These are phyloP conservation scores for Amaranthus hypochondriacus DNA, from an alignment of 148 eudicot genomes.

Conservation along the genomic window DNA sequence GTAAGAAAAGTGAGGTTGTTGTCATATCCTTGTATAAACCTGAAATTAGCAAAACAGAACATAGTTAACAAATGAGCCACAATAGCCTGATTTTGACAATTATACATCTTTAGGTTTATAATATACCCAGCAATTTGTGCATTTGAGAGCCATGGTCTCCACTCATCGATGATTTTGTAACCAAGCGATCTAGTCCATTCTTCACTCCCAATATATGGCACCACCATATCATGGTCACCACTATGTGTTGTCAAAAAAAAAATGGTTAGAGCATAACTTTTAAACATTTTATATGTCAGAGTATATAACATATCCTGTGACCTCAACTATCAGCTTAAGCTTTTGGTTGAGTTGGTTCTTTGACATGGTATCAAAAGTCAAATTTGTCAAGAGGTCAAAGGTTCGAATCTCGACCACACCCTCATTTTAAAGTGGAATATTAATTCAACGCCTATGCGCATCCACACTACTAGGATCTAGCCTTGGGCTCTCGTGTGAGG, in stretches of 20 bases:
- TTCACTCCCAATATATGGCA: constrained; percentile 31
- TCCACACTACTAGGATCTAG: no score
- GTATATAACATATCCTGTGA: no score
- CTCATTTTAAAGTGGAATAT: no score
- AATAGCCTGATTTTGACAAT: neutral
- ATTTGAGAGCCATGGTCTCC: constrained; percentile 30
- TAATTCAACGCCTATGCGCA: no score
- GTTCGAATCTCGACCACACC: no score
- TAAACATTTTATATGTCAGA: neutral
- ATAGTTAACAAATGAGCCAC: neutral
- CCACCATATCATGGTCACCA: constrained; percentile 38
- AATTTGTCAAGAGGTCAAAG: no score
- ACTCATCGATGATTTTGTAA: constrained; percentile 27
- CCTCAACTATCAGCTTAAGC: no score
- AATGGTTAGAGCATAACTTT: neutral
- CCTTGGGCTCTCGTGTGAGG: no score
- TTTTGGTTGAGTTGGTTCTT: no score
- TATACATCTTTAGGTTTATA: neutral
- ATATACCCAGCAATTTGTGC: constrained; percentile 32
- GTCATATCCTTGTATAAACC: constrained; percentile 32
- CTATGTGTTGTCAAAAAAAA: constrained; percentile 10
- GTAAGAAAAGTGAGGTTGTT: constrained; percentile 35
- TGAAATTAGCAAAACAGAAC: constrained; percentile 8
- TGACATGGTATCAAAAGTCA: no score
- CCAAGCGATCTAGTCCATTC: constrained; percentile 33